Conservation (phyloP, 352 stramenopile species). For the Phytophthora fragariae region DNA sequence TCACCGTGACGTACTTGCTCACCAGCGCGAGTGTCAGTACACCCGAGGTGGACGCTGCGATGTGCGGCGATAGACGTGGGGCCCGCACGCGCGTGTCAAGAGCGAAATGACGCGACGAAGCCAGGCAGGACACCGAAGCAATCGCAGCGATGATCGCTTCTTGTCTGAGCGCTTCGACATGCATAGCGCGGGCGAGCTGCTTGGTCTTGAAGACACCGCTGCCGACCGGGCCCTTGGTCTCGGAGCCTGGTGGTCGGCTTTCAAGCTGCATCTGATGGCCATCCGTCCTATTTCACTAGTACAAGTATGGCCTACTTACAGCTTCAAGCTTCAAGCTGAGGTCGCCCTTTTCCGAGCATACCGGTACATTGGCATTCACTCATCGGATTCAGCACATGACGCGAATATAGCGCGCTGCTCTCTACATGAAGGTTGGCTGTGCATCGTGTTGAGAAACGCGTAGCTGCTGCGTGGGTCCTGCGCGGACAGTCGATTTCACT, state of each 20-base stretch:
- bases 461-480: not conserved
- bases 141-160: not conserved
- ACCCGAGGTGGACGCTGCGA: constrained; percentile 1
- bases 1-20: constrained; percentile 19
- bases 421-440: not conserved
- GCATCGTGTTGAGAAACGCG: not conserved
- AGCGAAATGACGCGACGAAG: constrained; percentile 16
- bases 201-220: not conserved
- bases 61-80: constrained; percentile 12
- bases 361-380: not conserved
- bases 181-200: not conserved
- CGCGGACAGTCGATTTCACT: not conserved
- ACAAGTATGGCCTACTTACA: too few species aligned
- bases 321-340: too few species aligned
- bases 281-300: not conserved
- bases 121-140: not conserved
- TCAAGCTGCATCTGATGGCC: not conserved
- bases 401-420: too few species aligned
- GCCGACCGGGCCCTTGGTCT: not conserved
- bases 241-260: not conserved
- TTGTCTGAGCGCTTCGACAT: not conserved
- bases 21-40: not conserved
- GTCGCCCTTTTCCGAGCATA: too few species aligned
- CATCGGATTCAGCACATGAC: too few species aligned
- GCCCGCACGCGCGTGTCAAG: constrained; percentile 15